These are phyloP conservation scores for Schoenoplectus triqueter DNA, from an alignment of 202 grass and related monocot species.

Conservation along the genomic window DNA sequence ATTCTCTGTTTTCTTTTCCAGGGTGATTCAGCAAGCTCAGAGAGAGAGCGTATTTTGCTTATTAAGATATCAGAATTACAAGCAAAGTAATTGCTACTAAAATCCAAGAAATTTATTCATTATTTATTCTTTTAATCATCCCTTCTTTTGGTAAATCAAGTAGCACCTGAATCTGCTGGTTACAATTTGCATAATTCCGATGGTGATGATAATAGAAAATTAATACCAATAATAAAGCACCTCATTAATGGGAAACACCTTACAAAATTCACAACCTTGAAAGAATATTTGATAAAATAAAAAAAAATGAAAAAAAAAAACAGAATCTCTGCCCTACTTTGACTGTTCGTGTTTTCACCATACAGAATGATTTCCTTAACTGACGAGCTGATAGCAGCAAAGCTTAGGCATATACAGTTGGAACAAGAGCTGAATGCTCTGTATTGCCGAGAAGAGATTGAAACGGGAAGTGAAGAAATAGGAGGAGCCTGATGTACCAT, in stretches of 20 bases:
- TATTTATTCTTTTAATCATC: conserved; percentile 3
- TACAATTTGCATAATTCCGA: conserved; percentile 14
- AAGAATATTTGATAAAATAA: too few relatives aligned
- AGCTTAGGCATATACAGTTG: conserved; percentile 82
- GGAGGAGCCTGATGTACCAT: conserved; percentile 56
- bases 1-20: conserved; percentile 48
- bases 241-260: not conserved
- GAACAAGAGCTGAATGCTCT: conserved; percentile 88
- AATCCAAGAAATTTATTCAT: not conserved
- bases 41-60: conserved; percentile 86
- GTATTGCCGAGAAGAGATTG: conserved; percentile 89
- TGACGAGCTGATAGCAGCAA: conserved; percentile 87
- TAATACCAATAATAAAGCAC: not conserved
- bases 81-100: conserved; percentile 61
- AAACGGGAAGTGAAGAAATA: conserved; percentile 68
- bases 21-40: conserved; percentile 65
- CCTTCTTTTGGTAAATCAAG: not conserved
- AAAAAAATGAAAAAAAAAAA: too few relatives aligned
- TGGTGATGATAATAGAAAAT: not conserved
- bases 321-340: not conserved
- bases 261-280: too few relatives aligned
- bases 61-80: conserved; percentile 92
- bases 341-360: conserved; percentile 9
- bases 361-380: conserved; percentile 87
- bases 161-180: not conserved